Percentiles rank a stretch among this genome's conserved stretches.
phyloP scores from a whole-genome alignment of 176 grass and related monocot species.

The Rhynchospora pubera region DNA sequence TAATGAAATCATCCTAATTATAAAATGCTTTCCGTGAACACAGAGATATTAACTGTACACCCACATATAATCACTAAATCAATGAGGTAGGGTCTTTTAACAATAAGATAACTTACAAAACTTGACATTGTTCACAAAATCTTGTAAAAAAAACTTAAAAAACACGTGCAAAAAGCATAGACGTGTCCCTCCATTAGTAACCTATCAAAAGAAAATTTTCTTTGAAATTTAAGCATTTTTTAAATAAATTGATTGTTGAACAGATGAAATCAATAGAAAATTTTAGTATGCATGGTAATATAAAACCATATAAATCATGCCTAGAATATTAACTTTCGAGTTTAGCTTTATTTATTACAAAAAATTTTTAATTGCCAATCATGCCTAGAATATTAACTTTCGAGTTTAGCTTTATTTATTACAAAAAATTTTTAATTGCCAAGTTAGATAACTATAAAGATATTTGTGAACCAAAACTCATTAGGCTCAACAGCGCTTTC shows the following conservation, averaged over 20 bases:
- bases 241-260: not conserved
- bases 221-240: not conserved
- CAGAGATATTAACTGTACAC: not conserved
- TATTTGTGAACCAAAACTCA: not conserved
- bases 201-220: not conserved
- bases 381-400: not conserved
- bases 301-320: not conserved
- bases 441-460: not conserved
- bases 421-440: not conserved
- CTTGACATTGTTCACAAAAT: too few relatives aligned
- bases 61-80: not conserved
- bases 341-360: not conserved
- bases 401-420: not conserved
- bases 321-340: not conserved
- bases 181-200: not conserved
- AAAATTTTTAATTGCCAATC: not conserved
- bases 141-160: too few relatives aligned
- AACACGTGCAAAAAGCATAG: not conserved
- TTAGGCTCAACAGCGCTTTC: not conserved
- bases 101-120: not conserved
- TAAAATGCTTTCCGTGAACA: not conserved
- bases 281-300: not conserved
- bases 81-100: not conserved
- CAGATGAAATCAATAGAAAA: not conserved
- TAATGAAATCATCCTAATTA: not conserved